Base-by-base conservation (phyloP, 1,284 basidiomycete species). In the Gomphus bonarii region DNA sequence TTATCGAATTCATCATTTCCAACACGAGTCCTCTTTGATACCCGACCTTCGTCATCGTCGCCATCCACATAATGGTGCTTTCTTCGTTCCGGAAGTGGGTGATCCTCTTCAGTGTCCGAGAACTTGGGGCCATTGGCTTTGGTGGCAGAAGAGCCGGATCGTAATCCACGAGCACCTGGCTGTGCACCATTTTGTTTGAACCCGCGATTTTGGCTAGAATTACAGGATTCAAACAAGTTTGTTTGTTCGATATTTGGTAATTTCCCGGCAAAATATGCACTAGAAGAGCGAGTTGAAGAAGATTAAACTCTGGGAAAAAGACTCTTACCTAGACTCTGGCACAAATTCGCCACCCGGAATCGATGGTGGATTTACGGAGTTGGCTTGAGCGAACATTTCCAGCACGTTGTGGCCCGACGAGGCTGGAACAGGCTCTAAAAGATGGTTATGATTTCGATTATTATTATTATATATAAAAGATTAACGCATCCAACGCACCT, bases 21-120 rank as follows among this genome's bases (percentile, higher is more conserved):
- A 22, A 77, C 68, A 59, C 77, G 76, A 56, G 74, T 72, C 66
- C 78, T 80, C 68, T 82, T 83, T 9, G 61, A 50, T 31, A 70
- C 64, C 18, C 54, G 28, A 33, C 14, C 31, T 38, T 55, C 54
- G 38, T 70, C 69, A 47, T 79, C 79, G 49, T 69, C 65, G 56
- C 73, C 71, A 54, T 67, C 70, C 57, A 74, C 73, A 7, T 44
- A 4, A 20, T 46, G 33, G 18, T 54, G 52, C 18, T 55, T 55
- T 25, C 54, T 55, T 12, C 54, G 54, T 43, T 55, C 54, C 20
- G 33, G 30, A 6, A 35, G 16, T 25, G 43, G 12, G 9, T 46
- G 20, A 7, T 48, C 40, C 8, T 5, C 42, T 18, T 33, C 54
- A 48, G 16, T 16, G 25, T 48, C 54, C 8, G 18, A 30, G 12